Percentiles rank a stretch among this genome's conserved stretches.
Conservation (phyloP, 345 rosid genomes). For the Populus euphratica region DNA sequence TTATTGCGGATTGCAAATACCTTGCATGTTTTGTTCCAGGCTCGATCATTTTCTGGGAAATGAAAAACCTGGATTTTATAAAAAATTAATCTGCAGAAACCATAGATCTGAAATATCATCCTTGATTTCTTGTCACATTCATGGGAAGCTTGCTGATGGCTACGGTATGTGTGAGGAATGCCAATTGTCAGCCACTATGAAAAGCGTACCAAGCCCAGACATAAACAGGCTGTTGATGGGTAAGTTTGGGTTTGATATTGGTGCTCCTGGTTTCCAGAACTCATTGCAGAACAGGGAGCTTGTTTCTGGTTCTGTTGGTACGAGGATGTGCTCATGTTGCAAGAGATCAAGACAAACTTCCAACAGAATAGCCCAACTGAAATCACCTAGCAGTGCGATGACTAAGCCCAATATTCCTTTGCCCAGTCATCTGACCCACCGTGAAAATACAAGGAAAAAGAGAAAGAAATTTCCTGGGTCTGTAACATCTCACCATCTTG, state of each 20-base stretch:
- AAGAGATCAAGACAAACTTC: conserved; percentile 18
- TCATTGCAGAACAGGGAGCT: not conserved
- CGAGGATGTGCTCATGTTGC: conserved; percentile 22
- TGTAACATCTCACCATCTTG: conserved; percentile 16
- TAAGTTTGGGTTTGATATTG: conserved; percentile 42
- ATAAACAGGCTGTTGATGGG: conserved; percentile 22
- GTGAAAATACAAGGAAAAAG: conserved; percentile 40
- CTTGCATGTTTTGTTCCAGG: conserved; percentile 30
- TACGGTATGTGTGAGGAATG: conserved; percentile 23
- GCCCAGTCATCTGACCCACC: conserved; percentile 20
- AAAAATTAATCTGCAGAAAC: conserved; percentile 14
- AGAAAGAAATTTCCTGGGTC: conserved; percentile 27
- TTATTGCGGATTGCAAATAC: conserved; percentile 16
- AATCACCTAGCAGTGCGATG: conserved; percentile 14
- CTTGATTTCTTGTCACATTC: conserved; percentile 19
- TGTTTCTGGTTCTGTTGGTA: conserved; percentile 12
- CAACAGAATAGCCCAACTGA: conserved; percentile 32
- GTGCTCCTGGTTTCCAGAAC: conserved; percentile 18
- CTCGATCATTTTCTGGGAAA: conserved; percentile 21
- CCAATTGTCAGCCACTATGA: conserved; percentile 9
- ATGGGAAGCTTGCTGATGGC: conserved; percentile 27
- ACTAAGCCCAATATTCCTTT: conserved; percentile 19
- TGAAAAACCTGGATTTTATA: conserved; percentile 16
- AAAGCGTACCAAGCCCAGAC: conserved; percentile 4
- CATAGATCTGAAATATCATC: conserved; percentile 25